Evolutionary conservation across 2,329 filamentous ascomycete species (phyloP).

Genomic region (Beauveria pseudobassiana): DNA sequence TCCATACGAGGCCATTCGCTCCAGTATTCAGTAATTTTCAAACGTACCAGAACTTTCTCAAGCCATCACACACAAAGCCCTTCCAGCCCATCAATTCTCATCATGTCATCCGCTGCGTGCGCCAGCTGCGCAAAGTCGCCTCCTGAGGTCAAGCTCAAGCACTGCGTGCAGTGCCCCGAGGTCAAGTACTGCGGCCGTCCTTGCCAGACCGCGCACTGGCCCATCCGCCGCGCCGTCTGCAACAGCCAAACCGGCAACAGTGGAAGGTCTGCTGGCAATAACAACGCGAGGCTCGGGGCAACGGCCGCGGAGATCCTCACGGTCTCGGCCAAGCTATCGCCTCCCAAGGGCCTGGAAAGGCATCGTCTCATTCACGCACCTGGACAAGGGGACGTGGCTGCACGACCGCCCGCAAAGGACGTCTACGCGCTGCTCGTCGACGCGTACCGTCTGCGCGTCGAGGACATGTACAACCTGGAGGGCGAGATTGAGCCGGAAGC

Average conservation of each 20-base stretch:
- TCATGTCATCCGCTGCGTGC: slow-evolving; percentile 12
- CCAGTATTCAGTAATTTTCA: too few species aligned
- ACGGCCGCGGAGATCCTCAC: neutral
- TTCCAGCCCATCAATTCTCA: neutral
- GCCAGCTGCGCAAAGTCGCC: slow-evolving; percentile 24
- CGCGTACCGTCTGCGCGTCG: slow-evolving; percentile 38
- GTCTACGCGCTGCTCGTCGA: slow-evolving; percentile 40
- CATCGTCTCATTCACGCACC: slow-evolving; percentile 32
- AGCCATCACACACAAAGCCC: too few species aligned
- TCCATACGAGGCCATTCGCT: too few species aligned
- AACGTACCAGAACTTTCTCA: too few species aligned
- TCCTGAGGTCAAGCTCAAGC: slow-evolving; percentile 23
- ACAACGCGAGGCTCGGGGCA: too few species aligned
- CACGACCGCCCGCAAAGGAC: slow-evolving; percentile 35
- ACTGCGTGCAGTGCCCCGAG: slow-evolving; percentile 40
- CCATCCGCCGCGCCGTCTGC: slow-evolving; percentile 39
- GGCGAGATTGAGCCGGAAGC: slow-evolving; percentile 19
- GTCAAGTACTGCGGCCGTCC: slow-evolving; percentile 42
- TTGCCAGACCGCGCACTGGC: slow-evolving; percentile 46
- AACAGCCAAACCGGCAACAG: slow-evolving; percentile 16
- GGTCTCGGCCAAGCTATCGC: slow-evolving; percentile 8
- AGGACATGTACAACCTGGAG: slow-evolving; percentile 26
- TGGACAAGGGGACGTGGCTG: slow-evolving; percentile 33
- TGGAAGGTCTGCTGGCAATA: too few species aligned
- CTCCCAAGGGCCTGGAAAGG: slow-evolving; percentile 23